phyloP scores from a whole-genome alignment of 495 filamentous ascomycete species.

The Tirmania nivea region DNA sequence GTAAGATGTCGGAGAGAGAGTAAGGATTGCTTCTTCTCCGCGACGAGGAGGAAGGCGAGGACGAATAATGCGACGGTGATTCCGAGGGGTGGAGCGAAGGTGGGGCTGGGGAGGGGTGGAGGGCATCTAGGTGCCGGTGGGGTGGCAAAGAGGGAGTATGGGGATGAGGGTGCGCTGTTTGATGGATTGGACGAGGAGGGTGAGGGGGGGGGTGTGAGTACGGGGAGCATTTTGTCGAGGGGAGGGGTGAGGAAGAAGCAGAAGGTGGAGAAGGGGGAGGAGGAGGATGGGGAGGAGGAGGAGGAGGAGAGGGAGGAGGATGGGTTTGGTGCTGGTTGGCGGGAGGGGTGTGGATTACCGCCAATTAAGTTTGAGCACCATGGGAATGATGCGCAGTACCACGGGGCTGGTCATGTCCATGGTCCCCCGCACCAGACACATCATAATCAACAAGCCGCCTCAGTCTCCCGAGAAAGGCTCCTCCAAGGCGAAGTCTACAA shows the following conservation, averaged over 20 bases:
- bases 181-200: background rate
- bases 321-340: background rate
- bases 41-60: constrained; percentile 84
- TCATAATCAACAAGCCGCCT: constrained; percentile 1
- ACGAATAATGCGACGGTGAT: constrained; percentile 31
- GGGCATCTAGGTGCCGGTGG: constrained; percentile 30
- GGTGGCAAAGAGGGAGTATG: constrained; percentile 15
- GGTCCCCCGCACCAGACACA: background rate
- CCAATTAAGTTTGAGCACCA: background rate
- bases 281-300: background rate
- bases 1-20: constrained; percentile 75
- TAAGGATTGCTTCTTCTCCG: constrained; percentile 78
- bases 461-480: constrained; percentile 30
- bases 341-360: background rate
- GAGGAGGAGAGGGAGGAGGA: no score
- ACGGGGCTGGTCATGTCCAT: background rate
- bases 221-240: background rate
- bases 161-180: background rate
- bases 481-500: constrained; percentile 37
- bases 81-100: background rate
- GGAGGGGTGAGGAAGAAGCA: background rate
- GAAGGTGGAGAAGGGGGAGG: background rate
- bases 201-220: background rate
- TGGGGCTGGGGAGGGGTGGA: constrained; percentile 28
- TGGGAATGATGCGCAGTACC: background rate